Conservation (phyloP, 148 eudicot species). For the Rhododendron molle region DNA sequence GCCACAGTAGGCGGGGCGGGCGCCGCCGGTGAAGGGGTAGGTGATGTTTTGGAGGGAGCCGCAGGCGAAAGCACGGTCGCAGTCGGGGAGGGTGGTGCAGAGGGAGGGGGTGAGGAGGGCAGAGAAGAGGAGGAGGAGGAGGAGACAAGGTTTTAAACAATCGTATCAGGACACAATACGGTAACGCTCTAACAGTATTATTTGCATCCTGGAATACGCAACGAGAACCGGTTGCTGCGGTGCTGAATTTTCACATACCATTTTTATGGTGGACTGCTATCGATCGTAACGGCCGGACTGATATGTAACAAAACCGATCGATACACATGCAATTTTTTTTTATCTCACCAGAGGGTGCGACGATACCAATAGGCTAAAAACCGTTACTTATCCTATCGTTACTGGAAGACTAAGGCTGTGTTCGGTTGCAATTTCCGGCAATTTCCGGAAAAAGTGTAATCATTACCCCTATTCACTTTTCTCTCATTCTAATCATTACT, state of each 20-base stretch:
- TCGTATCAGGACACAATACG: neutral
- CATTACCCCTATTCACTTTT: too few relatives aligned
- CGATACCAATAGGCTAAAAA: neutral
- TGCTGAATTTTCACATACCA: neutral
- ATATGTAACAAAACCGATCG: too few relatives aligned
- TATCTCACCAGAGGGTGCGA: neutral
- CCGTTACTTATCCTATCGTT: neutral
- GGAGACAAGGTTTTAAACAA: neutral
- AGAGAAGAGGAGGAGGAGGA: constrained; percentile 11
- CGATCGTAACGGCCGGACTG: neutral
- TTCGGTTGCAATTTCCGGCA: too few relatives aligned
- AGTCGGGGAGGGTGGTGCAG: constrained; percentile 22
- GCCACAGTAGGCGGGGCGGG: constrained; percentile 43
- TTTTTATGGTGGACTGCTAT: neutral
- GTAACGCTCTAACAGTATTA: neutral
- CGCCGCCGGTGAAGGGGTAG: constrained; percentile 45
- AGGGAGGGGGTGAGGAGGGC: constrained; percentile 11
- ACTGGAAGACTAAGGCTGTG: neutral
- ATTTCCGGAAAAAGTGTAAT: too few relatives aligned
- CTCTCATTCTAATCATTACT: too few relatives aligned
- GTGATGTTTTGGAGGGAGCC: constrained; percentile 27
- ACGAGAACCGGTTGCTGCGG: neutral
- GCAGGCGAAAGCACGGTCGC: constrained; percentile 32
- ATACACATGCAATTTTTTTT: neutral
- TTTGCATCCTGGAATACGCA: too few relatives aligned